phyloP scores from a whole-genome alignment of 2,329 filamentous ascomycete species.

The Pseudocercospora fuligena region DNA sequence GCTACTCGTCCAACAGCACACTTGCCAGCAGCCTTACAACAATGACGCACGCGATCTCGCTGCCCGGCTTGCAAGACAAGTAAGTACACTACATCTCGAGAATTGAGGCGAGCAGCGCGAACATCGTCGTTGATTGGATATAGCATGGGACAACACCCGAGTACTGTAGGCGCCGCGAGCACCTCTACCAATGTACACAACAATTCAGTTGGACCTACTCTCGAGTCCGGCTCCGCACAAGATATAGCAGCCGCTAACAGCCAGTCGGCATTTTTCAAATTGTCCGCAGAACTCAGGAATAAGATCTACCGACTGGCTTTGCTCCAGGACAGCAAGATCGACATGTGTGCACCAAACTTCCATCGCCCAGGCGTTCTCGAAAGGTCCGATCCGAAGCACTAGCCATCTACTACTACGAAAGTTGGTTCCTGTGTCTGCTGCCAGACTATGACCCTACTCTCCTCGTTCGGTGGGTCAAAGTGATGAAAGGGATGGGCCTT shows the following conservation, averaged over 20 bases:
- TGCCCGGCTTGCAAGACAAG: too few relatives aligned
- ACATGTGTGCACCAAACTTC: neutral
- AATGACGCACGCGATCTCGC: too few relatives aligned
- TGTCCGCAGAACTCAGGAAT: constrained; percentile 26
- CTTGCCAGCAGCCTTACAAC: too few relatives aligned
- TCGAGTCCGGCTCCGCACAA: neutral
- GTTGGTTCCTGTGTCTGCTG: constrained; percentile 3
- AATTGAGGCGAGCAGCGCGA: too few relatives aligned
- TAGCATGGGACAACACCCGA: too few relatives aligned
- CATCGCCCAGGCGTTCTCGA: neutral
- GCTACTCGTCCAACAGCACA: neutral
- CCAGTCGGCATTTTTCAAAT: too few relatives aligned
- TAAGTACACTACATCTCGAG: too few relatives aligned
- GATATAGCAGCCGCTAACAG: neutral
- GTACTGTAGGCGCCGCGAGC: too few relatives aligned
- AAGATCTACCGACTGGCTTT: constrained; percentile 23
- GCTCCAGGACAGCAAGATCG: neutral
- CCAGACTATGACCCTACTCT: neutral
- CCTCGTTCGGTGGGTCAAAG: neutral
- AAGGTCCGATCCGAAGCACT: constrained; percentile 11
- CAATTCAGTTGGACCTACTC: too few relatives aligned
- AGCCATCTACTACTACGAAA: constrained; percentile 21
- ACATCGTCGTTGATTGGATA: too few relatives aligned
- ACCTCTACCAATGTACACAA: too few relatives aligned
- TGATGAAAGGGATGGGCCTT: neutral